Base-by-base conservation (phyloP, 495 filamentous ascomycete genomes). In the Penicillium chermesinum region DNA sequence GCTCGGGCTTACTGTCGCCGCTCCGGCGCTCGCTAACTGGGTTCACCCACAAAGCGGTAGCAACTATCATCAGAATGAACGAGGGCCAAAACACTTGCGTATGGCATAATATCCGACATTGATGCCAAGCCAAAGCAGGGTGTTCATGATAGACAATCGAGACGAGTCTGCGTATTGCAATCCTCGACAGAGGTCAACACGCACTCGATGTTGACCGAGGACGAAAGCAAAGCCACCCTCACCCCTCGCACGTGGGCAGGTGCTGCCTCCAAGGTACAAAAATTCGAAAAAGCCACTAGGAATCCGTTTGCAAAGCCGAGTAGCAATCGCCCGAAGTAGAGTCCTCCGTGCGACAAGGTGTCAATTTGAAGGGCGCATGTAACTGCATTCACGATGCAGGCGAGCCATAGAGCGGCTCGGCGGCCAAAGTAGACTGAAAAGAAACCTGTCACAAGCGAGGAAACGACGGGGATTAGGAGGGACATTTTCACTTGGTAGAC, bases 381-480 rank as follows among this genome's bases (percentile, higher is more conserved):
- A 6, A 54, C 19, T 30, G 52, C 52, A 9, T 54, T 54, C 36
- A 54, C 46, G 40, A 54, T 25, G 38, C 52, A 54, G 19, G 52
- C 52, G 7, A 54, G 52, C 46, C 52, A 54, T 5, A 54, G 32
- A 16, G 52, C 52, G 1, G 44, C 37, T 2, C 49, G 49, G 34
- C 54, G 49, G 14, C 54, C 54, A 8, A 57, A 33, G 12, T 49
- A 52, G 12, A 32, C 17, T 2, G 45, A 46, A 59, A 55, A 52
- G 3, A 50, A 59, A 2, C 80, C 80, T 10, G 73, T 77, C 0
- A 71, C 70, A 1, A 70, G 69, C 4, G 80, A 82, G 38, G 70
- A 74, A 25, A 82, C 67, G 58, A 84, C 81, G 32, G 79, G 69
- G 2, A 77, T 78, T 71, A 82, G 77, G 21, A 84, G 65, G 18